These are phyloP conservation scores for Pisolithus thermaeus DNA, from an alignment of 1,284 basidiomycete species.

Conservation along the genomic window DNA sequence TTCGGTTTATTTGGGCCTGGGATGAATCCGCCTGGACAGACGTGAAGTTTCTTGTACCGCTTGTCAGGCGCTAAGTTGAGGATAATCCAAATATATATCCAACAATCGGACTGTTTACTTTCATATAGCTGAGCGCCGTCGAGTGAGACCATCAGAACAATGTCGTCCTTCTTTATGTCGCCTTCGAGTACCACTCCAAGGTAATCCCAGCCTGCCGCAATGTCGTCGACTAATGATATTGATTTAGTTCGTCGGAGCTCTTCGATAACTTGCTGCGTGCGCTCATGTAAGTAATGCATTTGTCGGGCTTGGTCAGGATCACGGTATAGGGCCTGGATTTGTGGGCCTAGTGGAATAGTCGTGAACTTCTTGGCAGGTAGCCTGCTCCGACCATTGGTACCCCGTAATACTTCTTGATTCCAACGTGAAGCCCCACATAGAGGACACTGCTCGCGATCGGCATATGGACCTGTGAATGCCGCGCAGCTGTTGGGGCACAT, in stretches of 20 bases:
- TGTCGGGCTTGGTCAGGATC: conserved; percentile 16
- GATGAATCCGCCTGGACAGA: conserved; percentile 3
- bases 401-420: conserved; percentile 2
- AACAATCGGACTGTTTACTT: conserved; percentile 4
- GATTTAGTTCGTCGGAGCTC: neutral
- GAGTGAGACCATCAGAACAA: neutral
- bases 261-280: conserved; percentile 4
- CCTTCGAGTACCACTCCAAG: neutral
- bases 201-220: neutral
- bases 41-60: conserved; percentile 4
- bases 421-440: conserved; percentile 21
- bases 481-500: conserved; percentile 11
- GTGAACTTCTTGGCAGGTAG: conserved; percentile 23
- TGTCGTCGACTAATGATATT: neutral
- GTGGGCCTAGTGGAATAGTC: conserved; percentile 33
- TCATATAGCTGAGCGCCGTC: conserved; percentile 4
- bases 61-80: conserved; percentile 1
- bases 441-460: conserved; percentile 4
- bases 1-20: neutral
- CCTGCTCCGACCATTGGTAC: neutral
- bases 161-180: neutral
- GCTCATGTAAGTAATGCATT: conserved; percentile 14
- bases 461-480: conserved; percentile 9
- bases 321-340: conserved; percentile 30
- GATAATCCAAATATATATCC: conserved; percentile 6